phyloP scores from a whole-genome alignment of 2,329 filamentous ascomycete species.

The Talaromyces sp. region DNA sequence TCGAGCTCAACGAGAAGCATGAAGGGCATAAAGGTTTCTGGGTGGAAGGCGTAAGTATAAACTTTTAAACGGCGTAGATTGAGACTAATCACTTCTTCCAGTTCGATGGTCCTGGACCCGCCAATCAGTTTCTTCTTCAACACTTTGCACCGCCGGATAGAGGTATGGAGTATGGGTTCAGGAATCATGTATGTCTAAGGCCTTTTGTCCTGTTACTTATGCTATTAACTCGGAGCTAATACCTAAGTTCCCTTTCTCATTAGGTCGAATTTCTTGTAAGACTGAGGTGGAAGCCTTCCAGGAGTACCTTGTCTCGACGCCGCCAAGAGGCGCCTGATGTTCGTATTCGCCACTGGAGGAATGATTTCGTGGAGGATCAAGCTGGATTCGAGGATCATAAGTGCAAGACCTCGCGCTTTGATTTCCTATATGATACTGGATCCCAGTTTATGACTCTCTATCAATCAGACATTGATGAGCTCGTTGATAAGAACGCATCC shows the following conservation, averaged over 20 bases:
- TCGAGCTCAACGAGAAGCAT: neutral
- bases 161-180: neutral
- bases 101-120: neutral
- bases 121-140: neutral
- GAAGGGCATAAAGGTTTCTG: neutral
- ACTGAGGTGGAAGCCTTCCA: neutral
- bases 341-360: neutral
- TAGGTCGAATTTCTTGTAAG: neutral
- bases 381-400: neutral
- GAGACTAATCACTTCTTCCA: too few relatives aligned
- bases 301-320: neutral
- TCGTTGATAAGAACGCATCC: too few relatives aligned
- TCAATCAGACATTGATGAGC: neutral
- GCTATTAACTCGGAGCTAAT: too few relatives aligned
- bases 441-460: neutral
- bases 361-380: neutral
- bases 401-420: neutral
- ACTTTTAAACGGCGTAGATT: too few relatives aligned
- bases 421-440: neutral
- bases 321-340: neutral
- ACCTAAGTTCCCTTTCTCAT: neutral
- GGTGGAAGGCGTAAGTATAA: neutral
- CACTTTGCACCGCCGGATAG: neutral
- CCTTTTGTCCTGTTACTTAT: neutral
- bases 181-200: neutral